A percentile compares a stretch with the other conserved stretches of the same genome.
Conservation (phyloP, 345 rosid species). For the Dipteronia sinensis region DNA sequence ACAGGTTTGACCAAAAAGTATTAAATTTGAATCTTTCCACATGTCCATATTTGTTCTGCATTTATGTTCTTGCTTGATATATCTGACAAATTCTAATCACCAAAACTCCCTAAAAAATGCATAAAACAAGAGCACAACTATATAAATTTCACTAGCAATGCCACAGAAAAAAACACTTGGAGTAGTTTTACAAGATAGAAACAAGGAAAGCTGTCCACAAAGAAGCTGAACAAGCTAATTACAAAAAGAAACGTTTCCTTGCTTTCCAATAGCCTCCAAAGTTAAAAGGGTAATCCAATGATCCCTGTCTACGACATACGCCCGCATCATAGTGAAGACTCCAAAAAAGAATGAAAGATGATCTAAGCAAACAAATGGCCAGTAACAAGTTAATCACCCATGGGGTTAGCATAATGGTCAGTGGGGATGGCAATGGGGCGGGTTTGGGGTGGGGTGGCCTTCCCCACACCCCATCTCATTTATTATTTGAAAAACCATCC, state of each 20-base stretch:
- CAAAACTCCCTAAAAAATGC: not conserved
- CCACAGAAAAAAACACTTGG: not conserved
- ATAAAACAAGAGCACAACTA: not conserved
- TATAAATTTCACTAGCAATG: not conserved
- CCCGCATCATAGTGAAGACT: not conserved
- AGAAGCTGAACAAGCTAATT: not conserved
- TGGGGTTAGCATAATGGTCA: too few species aligned
- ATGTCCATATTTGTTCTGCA: not conserved
- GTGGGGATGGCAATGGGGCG: too few species aligned
- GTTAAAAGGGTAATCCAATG: constrained; percentile 6
- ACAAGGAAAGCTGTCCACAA: not conserved
- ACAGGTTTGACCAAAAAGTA: not conserved
- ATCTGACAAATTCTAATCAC: not conserved
- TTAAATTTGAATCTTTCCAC: not conserved
- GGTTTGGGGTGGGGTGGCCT: too few species aligned
- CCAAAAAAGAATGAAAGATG: too few species aligned
- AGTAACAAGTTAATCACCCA: not conserved
- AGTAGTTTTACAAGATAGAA: not conserved
- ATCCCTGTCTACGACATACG: not conserved
- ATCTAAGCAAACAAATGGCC: not conserved
- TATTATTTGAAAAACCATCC: too few species aligned
- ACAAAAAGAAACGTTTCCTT: not conserved
- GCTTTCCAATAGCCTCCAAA: not conserved
- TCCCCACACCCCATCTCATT: too few species aligned
- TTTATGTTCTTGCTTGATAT: not conserved